A percentile compares a stretch with the other conserved stretches of the same genome.
Conservation (phyloP, 78 protist genomes). For the Dictyostelium citrinum region DNA sequence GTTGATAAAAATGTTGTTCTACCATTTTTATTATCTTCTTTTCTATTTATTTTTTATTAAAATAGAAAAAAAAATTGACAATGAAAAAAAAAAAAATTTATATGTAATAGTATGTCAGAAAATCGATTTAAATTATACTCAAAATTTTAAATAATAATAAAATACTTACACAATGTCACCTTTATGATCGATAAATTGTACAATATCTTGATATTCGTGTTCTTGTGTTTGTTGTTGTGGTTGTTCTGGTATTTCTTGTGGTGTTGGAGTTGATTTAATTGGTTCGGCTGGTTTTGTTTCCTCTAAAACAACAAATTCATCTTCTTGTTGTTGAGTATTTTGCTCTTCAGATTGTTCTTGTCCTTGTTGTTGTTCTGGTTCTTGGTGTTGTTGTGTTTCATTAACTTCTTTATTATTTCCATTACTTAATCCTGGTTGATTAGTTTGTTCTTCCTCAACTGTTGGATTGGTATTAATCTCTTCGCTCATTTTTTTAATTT, state of each 20-base stretch:
- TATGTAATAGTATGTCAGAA: too few species aligned
- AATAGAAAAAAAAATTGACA: background rate
- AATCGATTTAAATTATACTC: too few species aligned
- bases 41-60: background rate
- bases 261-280: background rate
- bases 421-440: background rate
- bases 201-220: conserved; percentile 20
- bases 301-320: background rate
- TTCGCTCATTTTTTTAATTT: background rate
- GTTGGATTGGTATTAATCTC: background rate
- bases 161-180: conserved; percentile 71
- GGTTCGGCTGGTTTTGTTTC: background rate
- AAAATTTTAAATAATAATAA: too few species aligned
- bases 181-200: conserved; percentile 62
- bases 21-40: conserved; percentile 21
- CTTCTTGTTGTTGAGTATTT: background rate
- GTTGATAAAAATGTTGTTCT: conserved; percentile 63
- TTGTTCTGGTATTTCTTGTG: background rate
- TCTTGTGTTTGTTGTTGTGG: background rate
- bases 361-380: background rate
- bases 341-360: background rate
- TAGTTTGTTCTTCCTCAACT: background rate
- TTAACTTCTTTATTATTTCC: background rate
- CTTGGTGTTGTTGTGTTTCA: background rate
- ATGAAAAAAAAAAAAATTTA: background rate